Conservation (phyloP, 345 rosid genomes). For the Ailanthus altissimus region DNA sequence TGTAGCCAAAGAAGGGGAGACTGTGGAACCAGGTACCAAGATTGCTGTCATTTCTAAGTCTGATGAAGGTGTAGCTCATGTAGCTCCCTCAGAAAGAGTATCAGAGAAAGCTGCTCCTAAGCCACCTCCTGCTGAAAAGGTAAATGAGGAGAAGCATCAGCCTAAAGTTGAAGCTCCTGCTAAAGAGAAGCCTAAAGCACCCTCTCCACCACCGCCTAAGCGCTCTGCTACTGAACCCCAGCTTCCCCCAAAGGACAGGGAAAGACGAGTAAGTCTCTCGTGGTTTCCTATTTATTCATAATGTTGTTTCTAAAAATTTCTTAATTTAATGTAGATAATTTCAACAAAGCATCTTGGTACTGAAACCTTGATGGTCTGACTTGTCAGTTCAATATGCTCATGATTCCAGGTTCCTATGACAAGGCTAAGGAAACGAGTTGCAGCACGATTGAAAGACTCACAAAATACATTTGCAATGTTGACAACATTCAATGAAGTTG, state of each 20-base stretch:
- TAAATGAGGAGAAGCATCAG: conserved; percentile 39
- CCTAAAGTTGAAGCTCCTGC: conserved; percentile 54
- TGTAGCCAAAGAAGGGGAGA: conserved; percentile 94
- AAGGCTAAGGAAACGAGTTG: conserved; percentile 94
- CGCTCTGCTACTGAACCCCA: conserved; percentile 86
- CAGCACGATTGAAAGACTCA: conserved; percentile 92
- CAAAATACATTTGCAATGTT: conserved; percentile 95
- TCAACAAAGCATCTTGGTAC: conserved; percentile 6
- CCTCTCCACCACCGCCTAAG: conserved; percentile 60
- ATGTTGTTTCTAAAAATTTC: not conserved
- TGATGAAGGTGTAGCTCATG: conserved; percentile 78
- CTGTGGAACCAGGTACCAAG: conserved; percentile 90
- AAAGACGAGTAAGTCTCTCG: conserved; percentile 73
- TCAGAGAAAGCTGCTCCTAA: conserved; percentile 53
- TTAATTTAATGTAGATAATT: not conserved
- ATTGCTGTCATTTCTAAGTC: conserved; percentile 86
- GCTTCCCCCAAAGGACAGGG: conserved; percentile 99
- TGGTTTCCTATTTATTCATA: not conserved
- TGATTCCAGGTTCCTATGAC: conserved; percentile 94
- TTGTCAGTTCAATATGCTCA: conserved; percentile 11
- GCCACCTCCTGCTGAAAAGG: conserved; percentile 44
- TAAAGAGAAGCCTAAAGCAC: conserved; percentile 55
- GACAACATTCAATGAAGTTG: conserved; percentile 99
- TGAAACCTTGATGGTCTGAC: conserved; percentile 21
- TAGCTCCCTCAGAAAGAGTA: conserved; percentile 74